Conservation (phyloP, 192 early-diverging fungal species). For the Entomortierella beljakovae region DNA sequence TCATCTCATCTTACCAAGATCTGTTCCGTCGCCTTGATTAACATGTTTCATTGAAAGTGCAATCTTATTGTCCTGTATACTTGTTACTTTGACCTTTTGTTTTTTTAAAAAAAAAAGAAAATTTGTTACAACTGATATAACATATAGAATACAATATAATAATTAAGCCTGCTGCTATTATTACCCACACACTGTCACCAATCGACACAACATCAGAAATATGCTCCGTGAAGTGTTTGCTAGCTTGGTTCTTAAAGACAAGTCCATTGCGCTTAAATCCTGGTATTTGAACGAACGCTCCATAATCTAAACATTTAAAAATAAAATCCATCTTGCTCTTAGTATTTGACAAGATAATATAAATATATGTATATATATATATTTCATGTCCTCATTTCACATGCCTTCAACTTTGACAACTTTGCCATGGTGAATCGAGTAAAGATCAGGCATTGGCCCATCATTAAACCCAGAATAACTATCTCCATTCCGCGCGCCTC, state of each 20-base stretch:
- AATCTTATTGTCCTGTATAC: slow-evolving; percentile 55
- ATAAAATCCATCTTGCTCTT: neutral
- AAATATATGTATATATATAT: neutral
- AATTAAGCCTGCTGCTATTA: neutral
- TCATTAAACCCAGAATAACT: neutral
- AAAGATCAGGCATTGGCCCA: slow-evolving; percentile 50
- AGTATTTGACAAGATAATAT: neutral
- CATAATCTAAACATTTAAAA: slow-evolving; percentile 32
- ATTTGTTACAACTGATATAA: neutral
- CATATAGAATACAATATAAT: too few relatives aligned
- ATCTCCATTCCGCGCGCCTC: neutral
- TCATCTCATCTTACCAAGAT: slow-evolving; percentile 42
- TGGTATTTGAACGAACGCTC: slow-evolving; percentile 56
- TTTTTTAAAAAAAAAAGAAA: slow-evolving; percentile 2
- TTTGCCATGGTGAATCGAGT: slow-evolving; percentile 55
- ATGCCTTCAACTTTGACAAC: slow-evolving; percentile 48
- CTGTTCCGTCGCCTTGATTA: slow-evolving; percentile 51
- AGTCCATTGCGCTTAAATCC: slow-evolving; percentile 43
- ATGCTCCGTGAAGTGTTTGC: slow-evolving; percentile 50
- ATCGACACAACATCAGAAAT: slow-evolving; percentile 52
- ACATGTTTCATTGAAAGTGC: slow-evolving; percentile 61
- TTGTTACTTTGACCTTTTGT: slow-evolving; percentile 55
- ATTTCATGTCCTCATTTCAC: neutral
- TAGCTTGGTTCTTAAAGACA: slow-evolving; percentile 53
- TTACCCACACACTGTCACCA: slow-evolving; percentile 59